These are phyloP conservation scores for Helenozyma baotianmanensis DNA, from an alignment of 805 yeast species.

Conservation along the genomic window DNA sequence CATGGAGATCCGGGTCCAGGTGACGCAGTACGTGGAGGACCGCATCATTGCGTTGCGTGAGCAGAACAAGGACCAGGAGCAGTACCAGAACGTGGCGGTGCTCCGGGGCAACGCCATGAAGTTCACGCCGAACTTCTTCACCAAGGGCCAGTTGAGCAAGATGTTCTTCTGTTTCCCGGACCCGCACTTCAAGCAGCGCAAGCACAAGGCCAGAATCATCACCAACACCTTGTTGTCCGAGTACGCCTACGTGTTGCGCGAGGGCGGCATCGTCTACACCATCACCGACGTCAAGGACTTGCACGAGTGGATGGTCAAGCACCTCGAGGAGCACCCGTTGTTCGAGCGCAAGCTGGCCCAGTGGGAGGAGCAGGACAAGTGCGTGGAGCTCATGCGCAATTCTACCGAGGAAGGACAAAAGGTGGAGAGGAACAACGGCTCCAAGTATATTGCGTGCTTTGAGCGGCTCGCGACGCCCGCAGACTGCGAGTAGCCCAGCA, in stretches of 20 bases:
- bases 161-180: conserved; percentile 99
- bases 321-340: conserved; percentile 84
- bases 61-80: conserved; percentile 34
- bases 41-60: conserved; percentile 84
- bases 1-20: conserved; percentile 97
- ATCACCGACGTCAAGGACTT: conserved; percentile 93
- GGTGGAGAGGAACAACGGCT: conserved; percentile 85
- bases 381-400: conserved; percentile 82
- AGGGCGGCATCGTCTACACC: conserved; percentile 87
- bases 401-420: conserved; percentile 99
- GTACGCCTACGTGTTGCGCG: conserved; percentile 83
- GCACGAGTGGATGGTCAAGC: conserved; percentile 95
- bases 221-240: conserved; percentile 86
- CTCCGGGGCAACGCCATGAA: conserved; percentile 97
- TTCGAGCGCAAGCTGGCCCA: conserved; percentile 75
- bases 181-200: conserved; percentile 96
- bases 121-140: conserved; percentile 89
- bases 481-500: conserved; percentile 12
- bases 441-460: conserved; percentile 85
- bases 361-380: conserved; percentile 75
- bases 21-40: conserved; percentile 94
- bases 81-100: conserved; percentile 82
- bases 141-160: conserved; percentile 75
- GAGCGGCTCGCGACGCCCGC: conserved; percentile 63
- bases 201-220: conserved; percentile 94